Percentiles rank a stretch among this genome's conserved stretches.
These are phyloP conservation scores for Myxozyma sirexii DNA, from an alignment of 805 yeast genomes.

Conservation along the genomic window DNA sequence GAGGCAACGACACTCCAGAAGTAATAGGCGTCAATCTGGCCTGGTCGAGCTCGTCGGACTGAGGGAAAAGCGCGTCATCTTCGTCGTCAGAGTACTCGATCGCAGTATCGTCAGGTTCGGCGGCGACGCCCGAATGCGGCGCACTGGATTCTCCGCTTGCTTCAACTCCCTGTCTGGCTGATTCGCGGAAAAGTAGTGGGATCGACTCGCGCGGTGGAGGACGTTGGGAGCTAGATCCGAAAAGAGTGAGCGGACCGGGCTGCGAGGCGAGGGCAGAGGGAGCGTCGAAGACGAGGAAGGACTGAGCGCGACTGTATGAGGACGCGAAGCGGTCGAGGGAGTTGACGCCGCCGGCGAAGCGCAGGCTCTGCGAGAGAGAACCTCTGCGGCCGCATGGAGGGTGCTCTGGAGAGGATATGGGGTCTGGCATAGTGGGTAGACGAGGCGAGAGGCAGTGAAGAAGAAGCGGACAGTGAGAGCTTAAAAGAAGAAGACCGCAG, in stretches of 20 bases:
- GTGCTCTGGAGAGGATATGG: not conserved
- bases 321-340: slow-evolving; percentile 78
- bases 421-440: not conserved
- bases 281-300: slow-evolving; percentile 60
- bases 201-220: slow-evolving; percentile 47
- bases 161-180: not conserved
- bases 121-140: not conserved
- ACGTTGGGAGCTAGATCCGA: not conserved
- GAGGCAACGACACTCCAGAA: not conserved
- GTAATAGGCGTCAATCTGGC: not conserved
- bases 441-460: not conserved
- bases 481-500: not conserved
- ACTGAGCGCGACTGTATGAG: slow-evolving; percentile 77
- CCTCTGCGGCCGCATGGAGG: slow-evolving; percentile 14
- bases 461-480: not conserved
- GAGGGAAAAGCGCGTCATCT: not conserved
- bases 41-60: not conserved
- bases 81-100: slow-evolving; percentile 10
- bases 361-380: slow-evolving; percentile 18
- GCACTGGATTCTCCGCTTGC: not conserved
- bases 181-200: slow-evolving; percentile 57
- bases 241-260: slow-evolving; percentile 42
- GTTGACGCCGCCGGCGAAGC: slow-evolving; percentile 52
- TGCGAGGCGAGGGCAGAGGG: slow-evolving; percentile 59
- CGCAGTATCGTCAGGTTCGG: slow-evolving; percentile 6